Base-by-base conservation (phyloP, 2,329 filamentous ascomycete genomes). In the Ophidiomyces ophidiicola region DNA sequence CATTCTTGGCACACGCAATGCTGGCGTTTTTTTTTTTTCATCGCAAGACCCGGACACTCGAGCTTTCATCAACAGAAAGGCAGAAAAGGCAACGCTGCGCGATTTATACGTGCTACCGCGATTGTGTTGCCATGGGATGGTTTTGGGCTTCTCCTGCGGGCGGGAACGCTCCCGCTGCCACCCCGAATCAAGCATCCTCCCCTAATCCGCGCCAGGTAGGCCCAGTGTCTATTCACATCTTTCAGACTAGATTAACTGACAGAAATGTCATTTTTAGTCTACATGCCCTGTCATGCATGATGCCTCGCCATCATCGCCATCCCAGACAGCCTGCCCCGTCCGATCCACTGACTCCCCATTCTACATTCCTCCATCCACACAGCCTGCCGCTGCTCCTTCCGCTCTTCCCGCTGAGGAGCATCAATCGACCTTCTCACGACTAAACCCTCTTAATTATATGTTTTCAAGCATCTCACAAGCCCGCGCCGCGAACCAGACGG, bases 381-480 rank as follows among this genome's bases (percentile, higher is more conserved):
- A 50, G 26, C 40, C 45, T 48, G 44, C 50, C 39, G 44, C 55
- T n/a, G 56, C 52, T 43, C 52, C 39, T 45, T 51, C 41, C 54
- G 54, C 50, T 51, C 21, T 32, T 14, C 21, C 24, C 12, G 20
- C 19, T 20, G 29, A 25, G n/a, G 46, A 52, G 48, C 23, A 59
- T 50, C 25, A 52, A 29, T 74, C 75, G 0, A 71, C 72, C 26
- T 64, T 78, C 41, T 76, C 76, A n/a, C 78, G 72, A 51, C 64
- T 82, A 30, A 83, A 83, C 52, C 79, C 79, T 4, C 71, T 98
- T 38, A 98, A 98, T 67, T 94, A 88, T 69, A 98, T 98, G 88
- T 93, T 92, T 59, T 70, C 74, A 28, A 76, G 80, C 45, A 70
- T 96, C 32, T 88, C 87, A 5, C 88, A 96, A 63, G 72, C 77